phyloP scores from a whole-genome alignment of 1,139 yeast species.

The Debaryomyces udenii region DNA sequence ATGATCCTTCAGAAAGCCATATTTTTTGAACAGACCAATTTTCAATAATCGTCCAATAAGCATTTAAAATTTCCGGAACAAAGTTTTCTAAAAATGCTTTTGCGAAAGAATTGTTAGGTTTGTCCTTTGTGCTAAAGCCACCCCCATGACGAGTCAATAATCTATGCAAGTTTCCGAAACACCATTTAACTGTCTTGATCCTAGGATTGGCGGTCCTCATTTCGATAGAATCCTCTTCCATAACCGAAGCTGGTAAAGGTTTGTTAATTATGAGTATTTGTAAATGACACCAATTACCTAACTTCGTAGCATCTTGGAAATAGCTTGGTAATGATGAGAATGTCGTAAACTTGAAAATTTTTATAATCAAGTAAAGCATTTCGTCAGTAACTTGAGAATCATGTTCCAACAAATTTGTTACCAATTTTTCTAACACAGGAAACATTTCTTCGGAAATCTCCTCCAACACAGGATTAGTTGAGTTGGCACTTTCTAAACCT shows the following conservation, averaged over 20 bases:
- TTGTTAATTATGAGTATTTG: conserved; percentile 56
- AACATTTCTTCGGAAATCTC: conserved; percentile 51
- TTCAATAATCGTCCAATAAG: conserved; percentile 62
- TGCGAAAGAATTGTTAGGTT: conserved; percentile 42
- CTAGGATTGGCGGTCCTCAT: conserved; percentile 46
- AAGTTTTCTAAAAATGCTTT: conserved; percentile 51
- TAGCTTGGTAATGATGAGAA: conserved; percentile 60
- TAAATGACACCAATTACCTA: conserved; percentile 66
- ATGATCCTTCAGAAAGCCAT: conserved; percentile 63
- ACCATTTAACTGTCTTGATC: conserved; percentile 71
- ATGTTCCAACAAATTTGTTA: conserved; percentile 40
- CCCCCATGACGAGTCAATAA: conserved; percentile 61
- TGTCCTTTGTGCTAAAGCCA: conserved; percentile 43
- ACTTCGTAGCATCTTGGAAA: conserved; percentile 50
- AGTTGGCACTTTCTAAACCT: conserved; percentile 47
- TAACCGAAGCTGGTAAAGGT: conserved; percentile 41
- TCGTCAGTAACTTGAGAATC: conserved; percentile 48
- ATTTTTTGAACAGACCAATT: conserved; percentile 58
- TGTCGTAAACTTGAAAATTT: conserved; percentile 66
- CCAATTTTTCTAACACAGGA: conserved; percentile 57
- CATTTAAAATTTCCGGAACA: conserved; percentile 62
- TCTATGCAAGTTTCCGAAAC: conserved; percentile 67
- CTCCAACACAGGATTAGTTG: conserved; percentile 48
- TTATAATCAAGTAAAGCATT: conserved; percentile 61
- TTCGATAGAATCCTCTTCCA: conserved; percentile 41